Percentiles rank a stretch among this genome's conserved stretches.
phyloP scores from a whole-genome alignment of 78 protist genomes.

The Diacronema lutheri region DNA sequence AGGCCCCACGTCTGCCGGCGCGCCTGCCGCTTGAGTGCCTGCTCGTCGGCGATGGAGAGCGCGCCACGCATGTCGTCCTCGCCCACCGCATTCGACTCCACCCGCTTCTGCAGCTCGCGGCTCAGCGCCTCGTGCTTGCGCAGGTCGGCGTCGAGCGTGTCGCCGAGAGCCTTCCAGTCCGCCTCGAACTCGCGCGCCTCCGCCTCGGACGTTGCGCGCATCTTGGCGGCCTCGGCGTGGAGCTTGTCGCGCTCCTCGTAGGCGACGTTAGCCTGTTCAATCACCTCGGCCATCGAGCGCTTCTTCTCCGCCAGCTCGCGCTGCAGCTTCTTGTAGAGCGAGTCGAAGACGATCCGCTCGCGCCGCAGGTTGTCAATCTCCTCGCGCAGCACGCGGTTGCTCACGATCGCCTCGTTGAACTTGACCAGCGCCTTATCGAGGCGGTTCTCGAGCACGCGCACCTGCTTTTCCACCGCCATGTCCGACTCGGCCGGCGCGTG shows the following conservation, averaged over 20 bases:
- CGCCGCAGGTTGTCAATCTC: conserved; percentile 74
- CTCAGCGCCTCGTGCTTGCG: conserved; percentile 22
- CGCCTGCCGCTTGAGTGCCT: not conserved
- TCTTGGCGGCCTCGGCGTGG: conserved; percentile 57
- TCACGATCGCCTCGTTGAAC: conserved; percentile 67
- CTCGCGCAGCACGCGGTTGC: conserved; percentile 68
- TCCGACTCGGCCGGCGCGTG: conserved; percentile 20
- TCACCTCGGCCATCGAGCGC: conserved; percentile 53
- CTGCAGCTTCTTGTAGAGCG: conserved; percentile 63
- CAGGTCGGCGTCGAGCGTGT: conserved; percentile 39
- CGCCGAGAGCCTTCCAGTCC: conserved; percentile 33
- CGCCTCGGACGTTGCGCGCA: conserved; percentile 11
- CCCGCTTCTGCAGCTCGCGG: not conserved
- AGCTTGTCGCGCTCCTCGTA: conserved; percentile 64
- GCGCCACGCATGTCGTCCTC: not conserved
- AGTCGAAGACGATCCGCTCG: conserved; percentile 76
- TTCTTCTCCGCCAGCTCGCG: conserved; percentile 51
- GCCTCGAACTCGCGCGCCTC: conserved; percentile 11
- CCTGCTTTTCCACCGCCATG: conserved; percentile 29
- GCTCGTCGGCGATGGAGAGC: not conserved
- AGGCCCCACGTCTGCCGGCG: not conserved
- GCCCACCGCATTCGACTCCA: not conserved
- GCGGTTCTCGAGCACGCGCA: conserved; percentile 14
- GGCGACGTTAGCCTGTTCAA: conserved; percentile 56
- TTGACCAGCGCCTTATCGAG: conserved; percentile 49